phyloP scores from a whole-genome alignment of 208 protist genomes.

The Strigomonas galati region DNA sequence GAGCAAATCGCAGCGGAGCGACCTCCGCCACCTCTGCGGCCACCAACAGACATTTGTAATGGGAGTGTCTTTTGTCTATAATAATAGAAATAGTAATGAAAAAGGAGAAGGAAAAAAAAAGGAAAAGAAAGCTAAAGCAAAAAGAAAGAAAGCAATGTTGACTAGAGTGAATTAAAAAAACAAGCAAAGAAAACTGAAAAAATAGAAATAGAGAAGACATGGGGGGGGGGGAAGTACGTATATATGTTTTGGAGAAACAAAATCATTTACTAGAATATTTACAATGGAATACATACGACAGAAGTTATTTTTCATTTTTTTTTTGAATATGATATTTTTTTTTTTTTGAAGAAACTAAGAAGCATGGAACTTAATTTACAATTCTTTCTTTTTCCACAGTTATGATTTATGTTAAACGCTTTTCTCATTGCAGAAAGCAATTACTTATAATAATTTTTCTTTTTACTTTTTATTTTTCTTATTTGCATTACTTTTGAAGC shows the following conservation, averaged over 20 bases:
- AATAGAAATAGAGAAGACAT: not conserved
- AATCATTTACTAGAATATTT: no score
- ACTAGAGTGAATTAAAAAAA: not conserved
- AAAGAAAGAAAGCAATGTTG: conserved; percentile 7
- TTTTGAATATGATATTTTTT: conserved; percentile 10
- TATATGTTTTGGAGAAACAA: not conserved
- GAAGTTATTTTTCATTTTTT: conserved; percentile 8
- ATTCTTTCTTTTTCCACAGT: not conserved
- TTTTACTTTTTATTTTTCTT: conserved; percentile 7
- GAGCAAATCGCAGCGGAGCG: conserved; percentile 25
- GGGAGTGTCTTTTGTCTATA: conserved; percentile 2
- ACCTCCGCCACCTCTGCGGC: conserved; percentile 7
- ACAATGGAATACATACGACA: not conserved
- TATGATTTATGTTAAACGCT: not conserved
- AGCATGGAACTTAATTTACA: not conserved
- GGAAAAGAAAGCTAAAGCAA: not conserved
- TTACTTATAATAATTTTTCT: not conserved
- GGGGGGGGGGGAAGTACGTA: not conserved
- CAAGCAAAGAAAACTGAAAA: conserved; percentile 3
- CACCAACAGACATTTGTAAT: conserved; percentile 5
- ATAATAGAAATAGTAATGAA: not conserved
- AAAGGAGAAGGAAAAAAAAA: conserved; percentile 3
- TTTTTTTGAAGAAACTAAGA: conserved; percentile 4
- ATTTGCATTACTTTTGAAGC: not conserved
- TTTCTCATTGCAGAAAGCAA: not conserved